Conservation (phyloP, 331 rosid genomes). For the Telfairia occidentalis region DNA sequence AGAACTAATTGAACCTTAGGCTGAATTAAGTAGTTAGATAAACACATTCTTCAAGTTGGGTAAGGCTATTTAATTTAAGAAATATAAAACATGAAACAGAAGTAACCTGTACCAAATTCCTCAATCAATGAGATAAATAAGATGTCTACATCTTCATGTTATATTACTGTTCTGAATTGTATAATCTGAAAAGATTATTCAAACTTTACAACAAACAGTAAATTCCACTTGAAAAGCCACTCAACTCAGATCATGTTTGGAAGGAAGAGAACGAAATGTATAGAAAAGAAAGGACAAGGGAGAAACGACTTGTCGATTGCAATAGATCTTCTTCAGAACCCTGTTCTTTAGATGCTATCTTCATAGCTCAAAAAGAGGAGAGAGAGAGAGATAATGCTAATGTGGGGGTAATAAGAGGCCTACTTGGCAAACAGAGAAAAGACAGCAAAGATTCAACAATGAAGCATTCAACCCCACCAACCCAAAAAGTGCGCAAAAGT, state of each 20-base stretch:
- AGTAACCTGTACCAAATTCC: not conserved
- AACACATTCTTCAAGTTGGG: no score
- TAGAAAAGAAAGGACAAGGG: not conserved
- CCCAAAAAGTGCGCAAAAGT: constrained; percentile 4
- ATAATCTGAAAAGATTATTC: not conserved
- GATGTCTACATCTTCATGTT: not conserved
- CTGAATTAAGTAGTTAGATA: no score
- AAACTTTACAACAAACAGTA: constrained; percentile 11
- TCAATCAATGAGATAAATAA: not conserved
- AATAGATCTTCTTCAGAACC: not conserved
- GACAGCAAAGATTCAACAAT: constrained; percentile 4
- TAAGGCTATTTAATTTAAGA: no score
- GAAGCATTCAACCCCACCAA: constrained; percentile 5
- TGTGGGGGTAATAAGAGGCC: not conserved
- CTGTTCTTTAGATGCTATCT: constrained; percentile 2
- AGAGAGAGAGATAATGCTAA: not conserved
- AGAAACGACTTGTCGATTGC: not conserved
- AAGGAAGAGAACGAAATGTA: not conserved
- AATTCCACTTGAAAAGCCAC: not conserved
- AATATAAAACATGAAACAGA: not conserved
- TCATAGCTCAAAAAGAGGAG: not conserved
- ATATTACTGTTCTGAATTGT: not conserved
- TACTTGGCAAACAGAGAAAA: constrained; percentile 6
- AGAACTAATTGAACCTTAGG: no score
- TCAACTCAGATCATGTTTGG: not conserved